A percentile compares a stretch with the other conserved stretches of the same genome.
These are phyloP conservation scores for Boletus mariae DNA, from an alignment of 1,284 basidiomycete species.

Conservation along the genomic window DNA sequence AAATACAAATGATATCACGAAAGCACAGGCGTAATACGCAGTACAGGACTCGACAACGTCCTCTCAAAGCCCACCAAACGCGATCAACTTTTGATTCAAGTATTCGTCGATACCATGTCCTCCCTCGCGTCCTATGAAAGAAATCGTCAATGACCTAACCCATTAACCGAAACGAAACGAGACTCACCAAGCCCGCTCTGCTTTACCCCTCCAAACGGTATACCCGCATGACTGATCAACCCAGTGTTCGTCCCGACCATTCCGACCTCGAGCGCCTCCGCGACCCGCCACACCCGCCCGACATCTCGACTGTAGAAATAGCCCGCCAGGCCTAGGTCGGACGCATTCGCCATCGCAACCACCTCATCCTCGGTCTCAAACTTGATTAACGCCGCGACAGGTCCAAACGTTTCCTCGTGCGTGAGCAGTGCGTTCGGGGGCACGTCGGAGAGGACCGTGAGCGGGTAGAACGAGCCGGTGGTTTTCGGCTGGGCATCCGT, in stretches of 20 bases:
- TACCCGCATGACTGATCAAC: slow-evolving; percentile 71
- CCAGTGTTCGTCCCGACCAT: slow-evolving; percentile 94
- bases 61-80: slow-evolving; percentile 61
- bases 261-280: slow-evolving; percentile 93
- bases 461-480: slow-evolving; percentile 71
- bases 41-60: not conserved
- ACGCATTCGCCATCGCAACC: slow-evolving; percentile 79
- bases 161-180: not conserved
- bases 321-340: slow-evolving; percentile 85
- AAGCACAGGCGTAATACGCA: too few relatives aligned
- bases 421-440: slow-evolving; percentile 60
- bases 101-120: slow-evolving; percentile 84
- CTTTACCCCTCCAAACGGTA: slow-evolving; percentile 94
- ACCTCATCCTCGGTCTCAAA: slow-evolving; percentile 96
- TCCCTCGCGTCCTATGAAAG: slow-evolving; percentile 61
- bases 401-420: slow-evolving; percentile 87
- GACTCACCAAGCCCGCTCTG: slow-evolving; percentile 72
- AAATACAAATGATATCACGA: too few relatives aligned
- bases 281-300: slow-evolving; percentile 92
- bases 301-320: slow-evolving; percentile 94
- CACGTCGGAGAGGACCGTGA: slow-evolving; percentile 91
- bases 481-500: slow-evolving; percentile 40
- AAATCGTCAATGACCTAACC: not conserved
- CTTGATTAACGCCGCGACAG: slow-evolving; percentile 71
- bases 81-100: slow-evolving; percentile 76